phyloP scores from a whole-genome alignment of 768 basidiomycete genomes.

The Lactifluus rugatus region DNA sequence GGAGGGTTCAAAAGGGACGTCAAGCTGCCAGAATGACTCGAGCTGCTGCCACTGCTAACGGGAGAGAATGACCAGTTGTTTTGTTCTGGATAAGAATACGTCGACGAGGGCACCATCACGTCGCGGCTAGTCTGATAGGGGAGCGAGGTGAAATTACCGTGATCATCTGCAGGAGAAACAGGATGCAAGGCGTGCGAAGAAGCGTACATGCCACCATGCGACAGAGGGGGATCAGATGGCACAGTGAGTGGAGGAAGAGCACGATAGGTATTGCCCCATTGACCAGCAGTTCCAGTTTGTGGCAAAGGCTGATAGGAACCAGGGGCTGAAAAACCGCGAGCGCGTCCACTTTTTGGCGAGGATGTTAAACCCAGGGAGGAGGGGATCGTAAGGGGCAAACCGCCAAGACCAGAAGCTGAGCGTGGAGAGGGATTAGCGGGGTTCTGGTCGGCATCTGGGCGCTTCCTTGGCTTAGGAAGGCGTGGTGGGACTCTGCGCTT shows the following conservation, averaged over 20 bases:
- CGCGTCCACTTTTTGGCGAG: conserved; percentile 46
- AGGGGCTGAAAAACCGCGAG: conserved; percentile 68
- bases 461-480: conserved; percentile 78
- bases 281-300: conserved; percentile 42
- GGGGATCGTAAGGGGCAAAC: conserved; percentile 57
- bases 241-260: conserved; percentile 74
- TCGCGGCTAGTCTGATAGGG: conserved; percentile 27
- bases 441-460: conserved; percentile 53
- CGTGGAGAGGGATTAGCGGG: conserved; percentile 66
- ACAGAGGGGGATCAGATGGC: conserved; percentile 61
- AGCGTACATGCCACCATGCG: conserved; percentile 47
- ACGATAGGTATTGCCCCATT: conserved; percentile 45
- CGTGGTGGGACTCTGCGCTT: conserved; percentile 93
- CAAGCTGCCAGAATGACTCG: conserved; percentile 61
- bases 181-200: conserved; percentile 55
- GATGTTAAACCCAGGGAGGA: conserved; percentile 34
- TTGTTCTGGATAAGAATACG: conserved; percentile 57
- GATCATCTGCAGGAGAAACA: conserved; percentile 62
- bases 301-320: conserved; percentile 67
- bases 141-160: conserved; percentile 39
- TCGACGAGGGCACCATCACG: conserved; percentile 38
- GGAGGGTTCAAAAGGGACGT: conserved; percentile 69
- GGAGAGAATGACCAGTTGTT: conserved; percentile 40
- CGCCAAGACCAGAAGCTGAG: conserved; percentile 61
- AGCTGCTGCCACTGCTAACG: conserved; percentile 41